These are phyloP conservation scores for Cryptococcus deneoformans DNA, from an alignment of 1,284 basidiomycete genomes.

Conservation along the genomic window DNA sequence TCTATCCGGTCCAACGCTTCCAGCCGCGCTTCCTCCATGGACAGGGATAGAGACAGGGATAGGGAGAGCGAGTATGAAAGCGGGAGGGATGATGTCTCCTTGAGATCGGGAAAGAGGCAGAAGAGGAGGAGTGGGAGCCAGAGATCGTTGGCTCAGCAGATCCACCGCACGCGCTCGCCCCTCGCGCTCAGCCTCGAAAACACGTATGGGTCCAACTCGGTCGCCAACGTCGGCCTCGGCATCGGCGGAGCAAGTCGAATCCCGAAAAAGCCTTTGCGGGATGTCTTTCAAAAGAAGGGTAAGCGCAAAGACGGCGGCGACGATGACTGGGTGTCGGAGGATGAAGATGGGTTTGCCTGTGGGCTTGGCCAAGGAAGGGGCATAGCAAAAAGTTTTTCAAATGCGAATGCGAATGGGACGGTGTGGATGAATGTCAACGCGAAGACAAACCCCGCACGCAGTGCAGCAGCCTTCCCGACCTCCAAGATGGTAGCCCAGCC, in stretches of 20 bases:
- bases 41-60: slow-evolving; percentile 11
- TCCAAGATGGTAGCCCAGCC: neutral
- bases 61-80: slow-evolving; percentile 27
- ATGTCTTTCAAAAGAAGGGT: slow-evolving; percentile 49
- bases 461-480: slow-evolving; percentile 10
- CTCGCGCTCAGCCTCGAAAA: neutral
- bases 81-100: slow-evolving; percentile 29
- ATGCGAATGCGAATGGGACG: neutral
- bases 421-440: slow-evolving; percentile 12
- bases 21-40: slow-evolving; percentile 29
- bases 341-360: slow-evolving; percentile 46
- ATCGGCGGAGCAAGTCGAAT: slow-evolving; percentile 10
- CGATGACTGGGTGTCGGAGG: slow-evolving; percentile 52
- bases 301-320: slow-evolving; percentile 16
- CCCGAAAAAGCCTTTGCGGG: slow-evolving; percentile 35
- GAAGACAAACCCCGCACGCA: neutral
- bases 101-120: slow-evolving; percentile 17
- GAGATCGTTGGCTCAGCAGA: slow-evolving; percentile 27
- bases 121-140: slow-evolving; percentile 17
- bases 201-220: neutral
- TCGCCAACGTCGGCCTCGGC: neutral
- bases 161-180: slow-evolving; percentile 27
- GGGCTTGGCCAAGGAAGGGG: slow-evolving; percentile 45
- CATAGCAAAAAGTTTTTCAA: neutral
- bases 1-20: slow-evolving; percentile 35